Evolutionary conservation across 1,284 basidiomycete genomes (phyloP), one percentile per base, ranked within the genome.

Genomic region (Sporisorium graminicola): DNA sequence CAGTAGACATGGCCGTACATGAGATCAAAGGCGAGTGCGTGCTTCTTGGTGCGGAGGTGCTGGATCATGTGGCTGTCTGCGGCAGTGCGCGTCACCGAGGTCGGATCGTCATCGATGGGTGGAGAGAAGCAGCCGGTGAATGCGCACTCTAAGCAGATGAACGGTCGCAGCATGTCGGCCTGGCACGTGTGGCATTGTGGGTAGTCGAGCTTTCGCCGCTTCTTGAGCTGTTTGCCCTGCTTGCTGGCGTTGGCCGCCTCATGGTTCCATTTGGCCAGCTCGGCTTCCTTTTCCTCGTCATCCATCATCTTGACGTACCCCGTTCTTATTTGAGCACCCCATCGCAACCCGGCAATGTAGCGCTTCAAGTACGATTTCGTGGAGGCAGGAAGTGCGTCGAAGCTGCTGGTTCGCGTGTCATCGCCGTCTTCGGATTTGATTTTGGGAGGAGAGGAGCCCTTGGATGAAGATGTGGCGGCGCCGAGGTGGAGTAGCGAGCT

Each of bases 131-230:
- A 85, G 13, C 65, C 82, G 2, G 74, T 72, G 44, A 59, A 65
- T 8, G 81, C 81, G 63, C 82, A 85, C 29, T 78, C 66, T 16
- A 85, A 58, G 60, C 84, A 85, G 57, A 85, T 63, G 57, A 80
- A 85, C 0, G 84, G 84, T 7, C 80, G 71, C 27, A 81, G 72
- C 50, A 84, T 64, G 26, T 82, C 74, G 16, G 74, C 53, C 22
- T 60, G 54, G 46, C 84, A 85, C 8, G 63, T 51, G 9, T 64
- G 51, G 53, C 84, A 85, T 9, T 67, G 69, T 1, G 84, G 84
- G 61, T 84, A 80, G 47, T 78, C 76, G 44, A 85, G 81, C 40
- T 65, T 57, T 3, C 58, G 27, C 1, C 71, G 52, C 58, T 60
- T 69, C 44, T 60, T 62, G 49, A 31, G 35, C 33, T 51, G 54